Evolutionary conservation across 768 basidiomycete species (phyloP).

Genomic region (Phylloporus sp.): DNA sequence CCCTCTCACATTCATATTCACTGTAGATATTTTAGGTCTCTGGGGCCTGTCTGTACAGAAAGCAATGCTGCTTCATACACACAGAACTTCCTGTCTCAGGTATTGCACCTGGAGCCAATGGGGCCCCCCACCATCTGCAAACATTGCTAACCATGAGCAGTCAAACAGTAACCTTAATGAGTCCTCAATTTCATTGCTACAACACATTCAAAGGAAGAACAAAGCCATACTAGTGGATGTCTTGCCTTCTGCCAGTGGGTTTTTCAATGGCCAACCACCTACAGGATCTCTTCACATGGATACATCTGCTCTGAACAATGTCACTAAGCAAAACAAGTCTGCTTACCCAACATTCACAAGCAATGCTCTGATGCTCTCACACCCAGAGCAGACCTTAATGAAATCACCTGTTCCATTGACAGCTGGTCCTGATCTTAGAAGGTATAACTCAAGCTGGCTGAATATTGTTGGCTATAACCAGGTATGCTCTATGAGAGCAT

Average conservation of each 20-base stretch:
- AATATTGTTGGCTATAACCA: slow-evolving; percentile 72
- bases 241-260: slow-evolving; percentile 35
- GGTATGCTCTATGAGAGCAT: slow-evolving; percentile 37
- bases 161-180: slow-evolving; percentile 78
- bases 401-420: slow-evolving; percentile 79
- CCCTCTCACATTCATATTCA: slow-evolving; percentile 9
- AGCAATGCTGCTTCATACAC: no score
- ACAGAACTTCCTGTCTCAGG: slow-evolving; percentile 71
- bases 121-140: slow-evolving; percentile 43
- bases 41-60: slow-evolving; percentile 91
- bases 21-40: slow-evolving; percentile 88
- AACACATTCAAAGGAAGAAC: slow-evolving; percentile 67
- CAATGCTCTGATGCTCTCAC: slow-evolving; percentile 43
- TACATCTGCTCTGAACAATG: slow-evolving; percentile 56
- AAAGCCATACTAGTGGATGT: slow-evolving; percentile 53
- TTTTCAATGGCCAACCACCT: slow-evolving; percentile 59
- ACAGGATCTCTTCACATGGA: slow-evolving; percentile 70
- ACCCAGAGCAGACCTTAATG: slow-evolving; percentile 52
- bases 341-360: slow-evolving; percentile 63
- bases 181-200: slow-evolving; percentile 63
- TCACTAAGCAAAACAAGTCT: slow-evolving; percentile 75
- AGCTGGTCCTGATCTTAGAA: slow-evolving; percentile 79
- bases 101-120: slow-evolving; percentile 49
- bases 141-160: slow-evolving; percentile 60
- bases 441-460: slow-evolving; percentile 63